Evolutionary conservation across 345 rosid genomes (phyloP).

Genomic region (Aquilaria yunnanensis): DNA sequence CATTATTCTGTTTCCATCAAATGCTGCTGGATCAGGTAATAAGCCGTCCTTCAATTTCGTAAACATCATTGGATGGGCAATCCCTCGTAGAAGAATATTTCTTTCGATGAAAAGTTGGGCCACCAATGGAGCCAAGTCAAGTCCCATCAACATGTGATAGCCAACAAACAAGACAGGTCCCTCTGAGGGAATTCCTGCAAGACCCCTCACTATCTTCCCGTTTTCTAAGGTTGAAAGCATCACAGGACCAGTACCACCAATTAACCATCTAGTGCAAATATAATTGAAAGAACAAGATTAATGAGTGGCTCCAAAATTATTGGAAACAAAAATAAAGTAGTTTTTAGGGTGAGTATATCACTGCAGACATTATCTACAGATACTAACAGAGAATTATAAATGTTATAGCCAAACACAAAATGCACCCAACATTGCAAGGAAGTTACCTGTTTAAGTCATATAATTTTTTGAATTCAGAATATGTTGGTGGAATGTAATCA

Average conservation of each 20-base stretch:
- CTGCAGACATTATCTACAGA: too few species aligned
- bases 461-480: conserved; percentile 34
- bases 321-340: too few species aligned
- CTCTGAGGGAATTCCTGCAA: conserved; percentile 44
- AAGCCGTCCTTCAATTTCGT: conserved; percentile 11
- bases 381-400: too few species aligned
- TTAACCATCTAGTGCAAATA: not conserved
- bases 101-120: conserved; percentile 27
- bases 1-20: conserved; percentile 43
- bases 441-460: conserved; percentile 22
- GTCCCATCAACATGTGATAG: conserved; percentile 51
- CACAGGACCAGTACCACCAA: conserved; percentile 19
- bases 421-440: too few species aligned
- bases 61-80: conserved; percentile 46
- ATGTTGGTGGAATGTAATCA: conserved; percentile 58
- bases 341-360: too few species aligned
- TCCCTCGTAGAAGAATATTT: conserved; percentile 42
- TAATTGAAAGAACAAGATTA: too few species aligned
- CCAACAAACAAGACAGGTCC: conserved; percentile 56
- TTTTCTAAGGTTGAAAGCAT: conserved; percentile 49
- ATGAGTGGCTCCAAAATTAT: too few species aligned
- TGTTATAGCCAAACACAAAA: too few species aligned
- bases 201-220: conserved; percentile 46
- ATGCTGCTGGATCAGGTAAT: conserved; percentile 16
- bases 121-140: conserved; percentile 32